Evolutionary conservation across 192 early-diverging fungal genomes (phyloP), one percentile per base, ranked within the genome.

Genomic region (Lunasporangiospora selenospora): DNA sequence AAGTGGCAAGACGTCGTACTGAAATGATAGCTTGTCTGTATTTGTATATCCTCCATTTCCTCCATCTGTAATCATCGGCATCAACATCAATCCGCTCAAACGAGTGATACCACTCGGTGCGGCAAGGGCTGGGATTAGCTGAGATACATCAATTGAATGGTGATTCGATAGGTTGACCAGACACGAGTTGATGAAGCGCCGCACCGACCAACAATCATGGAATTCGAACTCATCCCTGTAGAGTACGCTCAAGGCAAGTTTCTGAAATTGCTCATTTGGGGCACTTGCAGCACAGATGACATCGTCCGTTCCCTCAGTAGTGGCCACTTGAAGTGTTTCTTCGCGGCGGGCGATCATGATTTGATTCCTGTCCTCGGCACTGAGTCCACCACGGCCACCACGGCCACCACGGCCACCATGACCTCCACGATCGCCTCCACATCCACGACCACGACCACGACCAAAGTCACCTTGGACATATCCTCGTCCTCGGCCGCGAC

Each of bases 1-100:
- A 10, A 81, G 51, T 4, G 80, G 80, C 19, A 81, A 39, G n/a
- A 65, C 36, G 0, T 75, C 80, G 42, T 42, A 61, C 18, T 81
- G 80, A 21, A 78, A 78, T 16, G 80, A 78, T 5, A 73, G 29
- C 10, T 12, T 27, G 4, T 27, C 11, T 16, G 23, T 24, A 5
- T 38, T 10, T n/a, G n/a, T n/a, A n/a, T n/a, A n/a, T n/a, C n/a
- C n/a, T n/a, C n/a, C n/a, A 7, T 47, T 30, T 2, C 54, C 80
- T 7, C 45, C 71, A 53, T 78, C 71, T n/a, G 65, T 47, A n/a
- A 38, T 45, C 54, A 81, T 66, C 3, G 42, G 45, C 36, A 33
- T 65, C 42, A 53, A 10, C 24, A 78, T 26, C 1, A 81, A 67
- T 0, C 71, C 70, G n/a, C 34, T 60, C 15, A 77, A 39, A 9